Evolutionary conservation across 2,329 filamentous ascomycete genomes (phyloP).

Genomic region (Lachnellula suecica): DNA sequence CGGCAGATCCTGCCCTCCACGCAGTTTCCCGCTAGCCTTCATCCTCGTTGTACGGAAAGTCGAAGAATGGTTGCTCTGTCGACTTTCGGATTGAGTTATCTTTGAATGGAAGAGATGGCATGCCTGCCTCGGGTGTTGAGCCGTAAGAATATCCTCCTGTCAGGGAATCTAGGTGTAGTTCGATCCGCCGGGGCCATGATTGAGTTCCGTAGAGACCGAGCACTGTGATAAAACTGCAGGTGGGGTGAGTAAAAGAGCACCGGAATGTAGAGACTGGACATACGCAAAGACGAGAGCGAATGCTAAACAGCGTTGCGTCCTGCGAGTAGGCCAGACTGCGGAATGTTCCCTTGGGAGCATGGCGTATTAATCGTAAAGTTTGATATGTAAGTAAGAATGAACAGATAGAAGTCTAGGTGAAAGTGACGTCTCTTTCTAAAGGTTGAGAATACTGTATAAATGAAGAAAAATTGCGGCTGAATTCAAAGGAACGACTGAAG

Average conservation of each 20-base stretch:
- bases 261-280: neutral
- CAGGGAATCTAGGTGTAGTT: conserved; percentile 6
- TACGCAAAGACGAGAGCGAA: conserved; percentile 22
- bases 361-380: neutral
- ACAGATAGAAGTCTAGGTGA: neutral
- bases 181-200: neutral
- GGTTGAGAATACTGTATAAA: neutral
- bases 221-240: conserved; percentile 14
- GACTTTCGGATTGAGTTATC: conserved; percentile 13
- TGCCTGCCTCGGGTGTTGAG: conserved; percentile 17
- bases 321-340: conserved; percentile 14
- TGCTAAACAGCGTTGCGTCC: conserved; percentile 18
- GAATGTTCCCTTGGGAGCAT: conserved; percentile 13
- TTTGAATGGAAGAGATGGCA: conserved; percentile 17
- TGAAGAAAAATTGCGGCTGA: neutral
- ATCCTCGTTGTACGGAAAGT: conserved; percentile 3
- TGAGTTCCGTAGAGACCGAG: conserved; percentile 11
- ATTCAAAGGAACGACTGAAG: too few species aligned
- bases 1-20: too few species aligned
- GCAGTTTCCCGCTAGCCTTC: neutral
- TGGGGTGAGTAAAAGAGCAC: conserved; percentile 2
- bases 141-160: conserved; percentile 12
- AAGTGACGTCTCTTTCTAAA: neutral
- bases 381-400: neutral
- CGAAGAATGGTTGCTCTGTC: conserved; percentile 15